Evolutionary conservation across 23 red algal genomes (phyloP).

Genomic region (Gracilaria gracilis): DNA sequence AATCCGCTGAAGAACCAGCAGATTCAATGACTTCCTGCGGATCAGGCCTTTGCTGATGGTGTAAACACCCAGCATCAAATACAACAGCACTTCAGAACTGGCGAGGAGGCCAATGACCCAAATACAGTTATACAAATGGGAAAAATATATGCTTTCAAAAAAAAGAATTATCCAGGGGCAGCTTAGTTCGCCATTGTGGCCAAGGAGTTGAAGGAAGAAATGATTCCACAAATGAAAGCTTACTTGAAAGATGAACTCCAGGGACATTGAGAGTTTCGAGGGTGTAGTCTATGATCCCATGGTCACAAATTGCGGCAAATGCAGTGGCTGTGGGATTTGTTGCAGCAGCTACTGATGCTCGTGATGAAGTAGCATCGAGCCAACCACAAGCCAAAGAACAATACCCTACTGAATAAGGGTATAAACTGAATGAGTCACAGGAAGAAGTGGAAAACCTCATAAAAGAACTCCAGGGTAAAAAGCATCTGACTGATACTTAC

Average conservation of each 20-base stretch:
- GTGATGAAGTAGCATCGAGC: not conserved
- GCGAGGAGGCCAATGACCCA: not conserved
- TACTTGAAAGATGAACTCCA: not conserved
- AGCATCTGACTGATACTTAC: not conserved
- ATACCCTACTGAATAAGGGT: not conserved
- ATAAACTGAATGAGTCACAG: not conserved
- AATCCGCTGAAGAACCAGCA: not conserved
- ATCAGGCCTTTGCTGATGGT: not conserved
- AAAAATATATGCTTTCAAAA: not conserved
- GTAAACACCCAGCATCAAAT: no score
- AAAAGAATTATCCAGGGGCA: not conserved
- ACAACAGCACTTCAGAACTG: not conserved
- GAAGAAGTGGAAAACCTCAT: not conserved
- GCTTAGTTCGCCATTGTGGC: not conserved
- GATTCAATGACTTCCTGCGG: not conserved
- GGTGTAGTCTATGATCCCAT: not conserved
- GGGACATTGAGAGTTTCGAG: not conserved
- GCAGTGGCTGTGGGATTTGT: conserved; percentile 30
- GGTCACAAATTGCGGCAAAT: conserved; percentile 43
- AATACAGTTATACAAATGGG: not conserved
- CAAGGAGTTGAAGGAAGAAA: not conserved
- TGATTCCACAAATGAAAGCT: not conserved
- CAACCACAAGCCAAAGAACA: not conserved
- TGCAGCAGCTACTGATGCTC: conserved; percentile 15
- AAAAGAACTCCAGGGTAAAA: not conserved